These are phyloP conservation scores for Suillus plorans DNA, from an alignment of 768 basidiomycete genomes.

Conservation along the genomic window DNA sequence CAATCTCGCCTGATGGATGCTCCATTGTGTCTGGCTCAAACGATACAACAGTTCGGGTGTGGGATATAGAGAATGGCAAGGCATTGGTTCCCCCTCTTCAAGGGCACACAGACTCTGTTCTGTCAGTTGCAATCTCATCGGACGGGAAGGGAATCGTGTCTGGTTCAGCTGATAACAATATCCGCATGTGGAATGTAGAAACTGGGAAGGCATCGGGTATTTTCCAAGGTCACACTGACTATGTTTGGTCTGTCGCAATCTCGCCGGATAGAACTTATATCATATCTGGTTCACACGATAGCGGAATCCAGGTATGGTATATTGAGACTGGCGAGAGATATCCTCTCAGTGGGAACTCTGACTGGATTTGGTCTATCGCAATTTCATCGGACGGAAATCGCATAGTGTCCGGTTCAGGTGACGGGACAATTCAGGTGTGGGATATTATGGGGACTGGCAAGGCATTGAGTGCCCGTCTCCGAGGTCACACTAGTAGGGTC, in stretches of 20 bases:
- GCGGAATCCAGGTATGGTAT: background rate
- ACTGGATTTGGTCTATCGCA: no score
- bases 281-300: no score
- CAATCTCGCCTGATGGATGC: background rate
- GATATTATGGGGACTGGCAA: background rate
- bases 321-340: background rate
- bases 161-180: conserved; percentile 6
- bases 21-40: background rate
- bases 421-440: no score
- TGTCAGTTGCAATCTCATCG: background rate
- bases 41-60: background rate
- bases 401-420: no score
- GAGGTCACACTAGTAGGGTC: background rate
- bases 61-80: background rate
- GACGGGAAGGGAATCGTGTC: conserved; percentile 5
- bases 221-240: background rate
- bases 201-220: background rate
- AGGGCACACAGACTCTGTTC: background rate
- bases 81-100: background rate
- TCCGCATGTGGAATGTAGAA: background rate
- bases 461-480: background rate
- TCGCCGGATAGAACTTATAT: background rate
- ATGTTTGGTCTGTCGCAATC: background rate
- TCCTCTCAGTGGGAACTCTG: no score
- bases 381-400: no score